Base-by-base conservation (phyloP, 2,329 filamentous ascomycete genomes). In the Ophiocordyceps camponoti-saundersi region DNA sequence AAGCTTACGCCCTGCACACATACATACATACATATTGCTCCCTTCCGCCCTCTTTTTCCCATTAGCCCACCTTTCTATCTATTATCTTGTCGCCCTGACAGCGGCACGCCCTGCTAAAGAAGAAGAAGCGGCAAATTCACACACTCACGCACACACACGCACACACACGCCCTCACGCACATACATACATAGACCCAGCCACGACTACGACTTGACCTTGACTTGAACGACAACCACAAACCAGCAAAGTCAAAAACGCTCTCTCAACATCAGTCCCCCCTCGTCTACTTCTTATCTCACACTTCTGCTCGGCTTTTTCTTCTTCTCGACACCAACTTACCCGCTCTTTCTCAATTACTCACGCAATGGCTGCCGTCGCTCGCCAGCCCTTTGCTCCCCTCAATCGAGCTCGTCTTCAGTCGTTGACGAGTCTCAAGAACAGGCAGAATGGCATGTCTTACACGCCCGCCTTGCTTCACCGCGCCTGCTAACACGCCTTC, bases 301-400 rank as follows among this genome's bases (percentile, higher is more conserved):
- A n/a, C n/a, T n/a, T 29, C 2, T 10, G 11, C 23, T 29, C 26
- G 26, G 26, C 2, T 4, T 8, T 26, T 8, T 26, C 26, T 29
- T 29, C 11, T 29, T 4, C 23, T 26, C 23, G 8, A 26, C 23
- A 26, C 26, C 26, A 10, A 10, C 18, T 42, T 21, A 22, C 40
- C 8, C 12, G 40, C 11, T 42, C n/a, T 36, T 16, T 4, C 3
- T 21, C 20, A 21, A 21, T 20, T 23, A 23, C 18, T 23, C 45
- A 40, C 18, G 18, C 30, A 56, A 79, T 79, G 74, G 71, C 75
- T 59, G 62, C 73, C 53, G 55, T 73, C 51, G 66, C 70, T 51
- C 77, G 84, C 57, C 82, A 86, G 65, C 84, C 84, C 6, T 88
- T 89, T 62, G 84, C 79, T 59, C 80, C 80, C 44, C 70, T 89